phyloP scores from a whole-genome alignment of 2,329 filamentous ascomycete species.

The Fusarium sp. region DNA sequence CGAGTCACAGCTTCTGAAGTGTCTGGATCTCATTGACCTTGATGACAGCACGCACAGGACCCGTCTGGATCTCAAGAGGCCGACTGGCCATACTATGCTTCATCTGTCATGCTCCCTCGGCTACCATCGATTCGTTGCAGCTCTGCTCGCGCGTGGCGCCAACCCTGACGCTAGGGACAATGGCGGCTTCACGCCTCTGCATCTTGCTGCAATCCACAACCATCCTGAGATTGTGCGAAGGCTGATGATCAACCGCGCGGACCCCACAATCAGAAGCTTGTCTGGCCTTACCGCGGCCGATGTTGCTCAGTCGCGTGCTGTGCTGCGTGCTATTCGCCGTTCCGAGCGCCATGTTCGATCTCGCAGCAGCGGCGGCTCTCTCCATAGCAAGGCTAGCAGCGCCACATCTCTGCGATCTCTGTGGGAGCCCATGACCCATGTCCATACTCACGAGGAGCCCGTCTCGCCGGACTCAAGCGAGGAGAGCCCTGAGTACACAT shows the following conservation, averaged over 20 bases:
- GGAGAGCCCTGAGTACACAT: slow-evolving; percentile 59
- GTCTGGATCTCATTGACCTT: slow-evolving; percentile 82
- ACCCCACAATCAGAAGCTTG: slow-evolving; percentile 76
- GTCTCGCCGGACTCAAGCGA: slow-evolving; percentile 57
- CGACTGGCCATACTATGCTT: slow-evolving; percentile 83
- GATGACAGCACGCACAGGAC: slow-evolving; percentile 78
- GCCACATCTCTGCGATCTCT: slow-evolving; percentile 74
- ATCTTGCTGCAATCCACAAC: slow-evolving; percentile 82
- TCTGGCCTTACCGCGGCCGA: slow-evolving; percentile 79
- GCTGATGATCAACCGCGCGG: slow-evolving; percentile 78
- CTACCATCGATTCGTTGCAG: slow-evolving; percentile 80
- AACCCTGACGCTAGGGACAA: slow-evolving; percentile 80
- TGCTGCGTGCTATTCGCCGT: slow-evolving; percentile 72
- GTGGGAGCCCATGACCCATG: slow-evolving; percentile 66
- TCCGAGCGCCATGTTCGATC: slow-evolving; percentile 73
- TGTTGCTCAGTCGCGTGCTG: slow-evolving; percentile 73
- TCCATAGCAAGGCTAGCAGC: slow-evolving; percentile 74
- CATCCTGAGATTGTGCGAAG: slow-evolving; percentile 81
- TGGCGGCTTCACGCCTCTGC: slow-evolving; percentile 84
- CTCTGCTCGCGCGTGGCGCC: slow-evolving; percentile 81
- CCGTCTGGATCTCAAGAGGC: slow-evolving; percentile 72
- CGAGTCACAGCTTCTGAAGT: slow-evolving; percentile 76
- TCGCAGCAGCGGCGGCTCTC: slow-evolving; percentile 74
- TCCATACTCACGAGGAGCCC: slow-evolving; percentile 48
- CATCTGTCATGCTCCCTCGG: slow-evolving; percentile 83